These are phyloP conservation scores for Penicillium coprophilum DNA, from an alignment of 495 filamentous ascomycete genomes.

Conservation along the genomic window DNA sequence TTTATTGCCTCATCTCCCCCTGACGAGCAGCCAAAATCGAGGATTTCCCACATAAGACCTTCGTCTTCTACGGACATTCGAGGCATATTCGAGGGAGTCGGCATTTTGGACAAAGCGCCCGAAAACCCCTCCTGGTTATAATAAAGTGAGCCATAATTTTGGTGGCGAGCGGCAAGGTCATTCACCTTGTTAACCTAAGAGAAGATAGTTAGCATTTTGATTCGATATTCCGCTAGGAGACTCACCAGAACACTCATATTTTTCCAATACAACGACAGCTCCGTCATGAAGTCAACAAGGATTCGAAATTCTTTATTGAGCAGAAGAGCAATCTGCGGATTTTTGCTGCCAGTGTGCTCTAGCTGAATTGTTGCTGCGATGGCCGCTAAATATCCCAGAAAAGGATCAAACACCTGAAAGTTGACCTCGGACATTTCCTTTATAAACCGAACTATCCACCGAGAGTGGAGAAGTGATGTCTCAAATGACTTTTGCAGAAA, in stretches of 20 bases:
- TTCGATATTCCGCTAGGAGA: not conserved
- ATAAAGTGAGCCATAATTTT: constrained; percentile 31
- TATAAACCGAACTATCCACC: constrained; percentile 34
- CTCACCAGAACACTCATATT: constrained; percentile 30
- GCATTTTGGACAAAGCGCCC: constrained; percentile 27
- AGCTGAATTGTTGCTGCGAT: constrained; percentile 35
- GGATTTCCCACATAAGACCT: constrained; percentile 33
- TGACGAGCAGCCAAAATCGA: constrained; percentile 26
- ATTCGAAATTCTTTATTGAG: constrained; percentile 28
- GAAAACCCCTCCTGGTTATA: constrained; percentile 33
- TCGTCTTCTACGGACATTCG: constrained; percentile 31
- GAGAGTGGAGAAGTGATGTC: constrained; percentile 30
- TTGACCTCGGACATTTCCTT: constrained; percentile 28
- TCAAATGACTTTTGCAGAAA: constrained; percentile 37
- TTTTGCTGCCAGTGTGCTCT: constrained; percentile 30
- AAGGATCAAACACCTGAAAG: constrained; percentile 24
- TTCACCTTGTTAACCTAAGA: constrained; percentile 23
- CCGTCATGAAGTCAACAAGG: constrained; percentile 27
- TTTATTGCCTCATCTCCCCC: not conserved
- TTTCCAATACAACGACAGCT: constrained; percentile 24
- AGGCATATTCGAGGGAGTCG: constrained; percentile 30
- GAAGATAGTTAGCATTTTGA: not conserved
- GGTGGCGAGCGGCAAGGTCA: constrained; percentile 24
- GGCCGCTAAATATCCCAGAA: constrained; percentile 31
- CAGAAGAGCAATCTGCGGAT: constrained; percentile 26